Base-by-base conservation (phyloP, 768 basidiomycete genomes). In the Trametes cinnabarina region DNA sequence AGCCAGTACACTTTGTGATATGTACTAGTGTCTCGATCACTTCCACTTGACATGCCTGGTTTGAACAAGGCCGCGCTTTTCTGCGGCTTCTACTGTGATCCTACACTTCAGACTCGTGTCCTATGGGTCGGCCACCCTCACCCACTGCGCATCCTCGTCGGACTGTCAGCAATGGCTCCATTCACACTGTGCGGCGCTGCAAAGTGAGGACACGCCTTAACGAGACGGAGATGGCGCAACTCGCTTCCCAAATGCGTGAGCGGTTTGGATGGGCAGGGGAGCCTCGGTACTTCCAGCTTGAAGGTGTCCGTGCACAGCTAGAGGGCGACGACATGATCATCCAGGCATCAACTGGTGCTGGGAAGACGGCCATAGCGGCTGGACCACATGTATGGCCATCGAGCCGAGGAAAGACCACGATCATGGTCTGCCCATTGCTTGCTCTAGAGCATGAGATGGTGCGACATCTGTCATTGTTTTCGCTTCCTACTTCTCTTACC, bases 391-490 rank as follows among this genome's bases (percentile, higher is more conserved):
- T 67, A 0, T 69, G 66, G 22, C 59, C 65, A 3, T 32, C 19
- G 2, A 64, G 57, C 17, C 58, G 69, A 46, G 72, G 70, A 68
- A 55, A 66, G 75, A 0, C 74, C 11, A 32, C 74, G 0, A 57
- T 79, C 1, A 66, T 78, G 65, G 66, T 78, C 0, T 76, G 74
- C 7, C 77, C 76, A 2, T 57, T 78, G 1, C 63, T 77, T 1
- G 70, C 73, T 0, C 70, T 78, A 1, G 74, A 78, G 22, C 71
- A 76, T 0, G 74, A 78, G 53, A 68, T 69, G 67, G 73, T 74
- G 14, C 50, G 60, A 51, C 12, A n/a, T 3, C 23, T 10, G 14
- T 20, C 17, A 7, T 26, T 9, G 7, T 35, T 15, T n/a, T n/a
- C 7, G n/a, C 14, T 2, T 44, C 4, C 47, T 32, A 9, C 7